phyloP scores from a whole-genome alignment of 768 basidiomycete genomes.

The Pleurotus sapidus region DNA sequence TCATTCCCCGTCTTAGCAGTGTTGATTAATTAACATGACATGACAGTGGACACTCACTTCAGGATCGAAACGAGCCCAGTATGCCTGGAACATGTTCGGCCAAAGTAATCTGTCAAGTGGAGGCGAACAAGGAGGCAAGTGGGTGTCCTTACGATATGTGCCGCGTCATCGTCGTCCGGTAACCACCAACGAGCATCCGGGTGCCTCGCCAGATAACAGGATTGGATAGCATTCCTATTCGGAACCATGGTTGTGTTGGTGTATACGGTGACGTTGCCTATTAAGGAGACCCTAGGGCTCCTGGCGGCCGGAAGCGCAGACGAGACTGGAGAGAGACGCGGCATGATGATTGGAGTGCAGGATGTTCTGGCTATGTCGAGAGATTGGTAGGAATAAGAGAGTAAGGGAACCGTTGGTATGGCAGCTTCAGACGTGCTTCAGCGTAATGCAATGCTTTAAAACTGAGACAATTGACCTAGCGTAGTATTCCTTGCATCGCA shows the following conservation, averaged over 20 bases:
- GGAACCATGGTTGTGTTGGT: constrained; percentile 25
- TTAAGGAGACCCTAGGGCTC: constrained; percentile 44
- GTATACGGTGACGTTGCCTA: constrained; percentile 48
- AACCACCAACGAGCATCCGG: constrained; percentile 50
- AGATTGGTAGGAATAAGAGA: constrained; percentile 50
- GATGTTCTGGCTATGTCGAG: constrained; percentile 51
- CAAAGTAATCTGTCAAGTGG: background rate
- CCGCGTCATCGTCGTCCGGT: constrained; percentile 39
- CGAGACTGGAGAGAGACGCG: constrained; percentile 44
- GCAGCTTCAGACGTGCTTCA: constrained; percentile 31
- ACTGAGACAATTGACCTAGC: constrained; percentile 24
- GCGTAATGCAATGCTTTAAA: background rate
- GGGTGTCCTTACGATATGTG: constrained; percentile 34
- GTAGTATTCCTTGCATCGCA: constrained; percentile 54
- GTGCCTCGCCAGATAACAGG: constrained; percentile 43
- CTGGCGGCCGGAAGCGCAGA: constrained; percentile 37
- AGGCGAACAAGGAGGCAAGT: background rate
- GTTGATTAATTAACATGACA: background rate
- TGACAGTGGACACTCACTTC: constrained; percentile 30
- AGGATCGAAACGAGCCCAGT: constrained; percentile 56
- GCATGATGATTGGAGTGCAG: constrained; percentile 32
- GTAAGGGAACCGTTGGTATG: constrained; percentile 50
- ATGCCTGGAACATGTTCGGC: constrained; percentile 28
- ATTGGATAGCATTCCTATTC: constrained; percentile 27
- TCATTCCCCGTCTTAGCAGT: background rate